Percentiles rank a stretch among this genome's conserved stretches.
These are phyloP conservation scores for Grosmannia serpens DNA, from an alignment of 2,329 filamentous ascomycete genomes.

Conservation along the genomic window DNA sequence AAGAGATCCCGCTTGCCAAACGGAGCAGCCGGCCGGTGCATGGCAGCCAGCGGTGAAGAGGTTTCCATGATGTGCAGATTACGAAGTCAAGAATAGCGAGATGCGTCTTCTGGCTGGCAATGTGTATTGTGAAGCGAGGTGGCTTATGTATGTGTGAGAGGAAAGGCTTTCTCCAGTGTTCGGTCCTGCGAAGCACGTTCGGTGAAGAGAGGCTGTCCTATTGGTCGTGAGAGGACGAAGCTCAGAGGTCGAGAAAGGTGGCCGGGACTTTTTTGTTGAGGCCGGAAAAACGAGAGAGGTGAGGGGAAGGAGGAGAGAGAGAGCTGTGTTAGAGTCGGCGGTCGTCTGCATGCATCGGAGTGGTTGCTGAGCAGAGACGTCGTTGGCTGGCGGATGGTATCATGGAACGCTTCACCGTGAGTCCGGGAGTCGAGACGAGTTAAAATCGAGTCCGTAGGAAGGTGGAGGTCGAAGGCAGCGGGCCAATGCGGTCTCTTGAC, in stretches of 20 bases:
- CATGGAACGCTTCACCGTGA: neutral
- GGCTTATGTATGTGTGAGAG: neutral
- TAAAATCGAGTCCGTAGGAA: neutral
- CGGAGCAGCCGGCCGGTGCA: conserved; percentile 64
- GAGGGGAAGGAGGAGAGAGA: neutral
- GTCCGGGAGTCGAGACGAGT: neutral
- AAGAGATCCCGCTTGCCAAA: conserved; percentile 50
- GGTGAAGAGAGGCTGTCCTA: neutral
- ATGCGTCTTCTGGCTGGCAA: neutral
- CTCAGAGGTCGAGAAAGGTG: neutral
- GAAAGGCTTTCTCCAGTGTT: conserved; percentile 1
- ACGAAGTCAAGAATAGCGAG: neutral
- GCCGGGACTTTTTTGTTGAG: neutral
- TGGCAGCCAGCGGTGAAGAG: conserved; percentile 85
- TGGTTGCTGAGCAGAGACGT: neutral
- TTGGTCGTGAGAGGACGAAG: neutral
- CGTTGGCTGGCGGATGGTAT: neutral
- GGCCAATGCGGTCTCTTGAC: neutral
- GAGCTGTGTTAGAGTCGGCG: neutral
- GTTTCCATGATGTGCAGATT: conserved; percentile 59
- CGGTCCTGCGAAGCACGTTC: conserved; percentile 8
- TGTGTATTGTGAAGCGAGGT: neutral
- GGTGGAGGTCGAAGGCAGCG: neutral
- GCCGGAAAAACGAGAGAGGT: neutral
- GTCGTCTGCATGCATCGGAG: neutral